Evolutionary conservation across 805 yeast species (phyloP).

Genomic region (Saccharomycopsis fibuligera): DNA sequence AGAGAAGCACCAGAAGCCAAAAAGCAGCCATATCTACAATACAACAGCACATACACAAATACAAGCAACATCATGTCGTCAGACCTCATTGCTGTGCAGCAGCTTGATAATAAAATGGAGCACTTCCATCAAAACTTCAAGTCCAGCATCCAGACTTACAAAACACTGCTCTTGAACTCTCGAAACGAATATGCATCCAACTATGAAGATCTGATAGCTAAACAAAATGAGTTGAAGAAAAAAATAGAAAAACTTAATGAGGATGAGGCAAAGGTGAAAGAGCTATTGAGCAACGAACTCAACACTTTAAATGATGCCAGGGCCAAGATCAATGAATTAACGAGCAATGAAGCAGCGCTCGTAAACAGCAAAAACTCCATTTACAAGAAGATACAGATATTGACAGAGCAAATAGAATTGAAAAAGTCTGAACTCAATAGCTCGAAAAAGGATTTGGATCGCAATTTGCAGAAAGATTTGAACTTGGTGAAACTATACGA

Average conservation of each 20-base stretch:
- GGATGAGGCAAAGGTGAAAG: constrained; percentile 5
- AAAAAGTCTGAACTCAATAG: constrained; percentile 10
- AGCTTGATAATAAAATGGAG: constrained; percentile 13
- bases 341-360: constrained; percentile 7
- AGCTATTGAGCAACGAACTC: constrained; percentile 8
- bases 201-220: neutral
- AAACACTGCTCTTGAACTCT: neutral
- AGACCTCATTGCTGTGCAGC: constrained; percentile 1
- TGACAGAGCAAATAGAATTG: constrained; percentile 9
- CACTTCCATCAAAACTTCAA: constrained; percentile 13
- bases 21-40: too few relatives aligned
- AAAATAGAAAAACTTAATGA: constrained; percentile 6
- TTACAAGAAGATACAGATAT: constrained; percentile 3
- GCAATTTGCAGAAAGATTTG: constrained; percentile 16
- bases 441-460: constrained; percentile 8
- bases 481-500: constrained; percentile 16
- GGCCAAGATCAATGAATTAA: constrained; percentile 15
- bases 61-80: neutral
- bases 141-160: constrained; percentile 7
- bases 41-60: too few relatives aligned
- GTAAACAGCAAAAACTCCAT: neutral
- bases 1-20: too few relatives aligned
- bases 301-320: constrained; percentile 11
- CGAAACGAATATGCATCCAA: neutral
- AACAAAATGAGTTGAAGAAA: neutral